Percentiles rank a stretch among this genome's conserved stretches.
Evolutionary conservation across 139 green algal species (phyloP).

Genomic region (Chlamydomonas schloesseri): DNA sequence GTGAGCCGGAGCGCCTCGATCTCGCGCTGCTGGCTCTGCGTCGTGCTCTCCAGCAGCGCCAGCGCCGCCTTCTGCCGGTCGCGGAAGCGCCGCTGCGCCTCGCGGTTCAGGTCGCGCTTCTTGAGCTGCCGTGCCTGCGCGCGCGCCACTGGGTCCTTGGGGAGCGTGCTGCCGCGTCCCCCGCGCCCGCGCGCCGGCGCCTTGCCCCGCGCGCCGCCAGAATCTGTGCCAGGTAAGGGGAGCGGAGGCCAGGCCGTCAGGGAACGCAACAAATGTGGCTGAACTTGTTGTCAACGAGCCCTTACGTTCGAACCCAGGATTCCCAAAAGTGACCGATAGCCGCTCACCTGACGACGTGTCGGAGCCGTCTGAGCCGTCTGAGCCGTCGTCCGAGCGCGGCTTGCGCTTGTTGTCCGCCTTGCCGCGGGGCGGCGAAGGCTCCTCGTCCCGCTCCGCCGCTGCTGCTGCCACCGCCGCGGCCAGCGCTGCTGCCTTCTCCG

Average conservation of each 20-base stretch:
- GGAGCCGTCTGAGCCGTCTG: slow-evolving; percentile 5
- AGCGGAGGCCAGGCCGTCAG: neutral
- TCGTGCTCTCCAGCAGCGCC: slow-evolving; percentile 27
- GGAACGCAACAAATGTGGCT: no score
- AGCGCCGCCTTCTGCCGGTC: slow-evolving; percentile 38
- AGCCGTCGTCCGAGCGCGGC: no score
- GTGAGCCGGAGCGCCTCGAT: slow-evolving; percentile 30
- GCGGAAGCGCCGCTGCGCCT: slow-evolving; percentile 47
- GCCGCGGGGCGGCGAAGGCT: no score
- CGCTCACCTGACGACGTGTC: slow-evolving; percentile 23
- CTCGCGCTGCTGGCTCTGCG: slow-evolving; percentile 37
- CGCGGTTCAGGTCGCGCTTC: slow-evolving; percentile 45
- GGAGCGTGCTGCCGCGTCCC: neutral
- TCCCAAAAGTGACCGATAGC: no score
- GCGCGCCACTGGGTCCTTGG: slow-evolving; percentile 19
- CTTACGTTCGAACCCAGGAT: no score
- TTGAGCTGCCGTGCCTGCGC: slow-evolving; percentile 38
- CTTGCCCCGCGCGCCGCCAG: neutral
- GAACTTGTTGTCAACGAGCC: no score
- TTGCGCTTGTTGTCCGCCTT: no score
- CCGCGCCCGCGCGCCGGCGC: neutral
- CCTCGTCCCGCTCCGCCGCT: neutral
- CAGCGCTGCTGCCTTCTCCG: neutral
- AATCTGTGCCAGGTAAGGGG: neutral
- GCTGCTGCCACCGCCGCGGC: neutral